Evolutionary conservation across 75 land plant species (phyloP).

Genomic region (Cryptomeria japonica): DNA sequence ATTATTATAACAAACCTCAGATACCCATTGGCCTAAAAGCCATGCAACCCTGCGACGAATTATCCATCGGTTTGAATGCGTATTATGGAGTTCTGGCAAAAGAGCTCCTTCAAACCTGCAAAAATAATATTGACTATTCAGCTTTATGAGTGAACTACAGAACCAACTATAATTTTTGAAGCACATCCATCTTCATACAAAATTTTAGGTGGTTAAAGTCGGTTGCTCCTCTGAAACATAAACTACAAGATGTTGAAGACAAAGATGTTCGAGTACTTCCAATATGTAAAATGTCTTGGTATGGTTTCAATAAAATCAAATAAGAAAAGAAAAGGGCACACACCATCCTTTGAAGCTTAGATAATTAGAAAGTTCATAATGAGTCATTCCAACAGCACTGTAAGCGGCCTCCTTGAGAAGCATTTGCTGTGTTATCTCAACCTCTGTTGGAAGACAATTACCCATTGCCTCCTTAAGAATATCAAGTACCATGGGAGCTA

Average conservation of each 20-base stretch:
- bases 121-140: background rate
- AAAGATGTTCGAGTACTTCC: background rate
- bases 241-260: background rate
- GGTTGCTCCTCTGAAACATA: background rate
- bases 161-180: background rate
- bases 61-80: constrained; percentile 86
- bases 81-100: constrained; percentile 71
- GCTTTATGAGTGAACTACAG: background rate
- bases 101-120: constrained; percentile 86
- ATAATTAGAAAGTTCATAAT: constrained; percentile 90
- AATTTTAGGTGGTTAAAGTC: background rate
- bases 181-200: background rate
- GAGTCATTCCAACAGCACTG: constrained; percentile 92
- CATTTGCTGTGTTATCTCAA: constrained; percentile 67
- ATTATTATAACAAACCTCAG: constrained; percentile 64
- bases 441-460: constrained; percentile 67
- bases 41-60: constrained; percentile 93
- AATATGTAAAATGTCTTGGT: background rate
- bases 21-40: constrained; percentile 95
- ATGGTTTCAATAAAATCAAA: background rate
- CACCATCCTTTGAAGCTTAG: constrained; percentile 93
- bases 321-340: constrained; percentile 3
- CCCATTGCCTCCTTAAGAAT: constrained; percentile 85
- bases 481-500: constrained; percentile 86
- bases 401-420: constrained; percentile 97